A percentile compares a stretch with the other conserved stretches of the same genome.
These are phyloP conservation scores for Ballota nigra DNA, from an alignment of 257 asterid genomes.

Conservation along the genomic window DNA sequence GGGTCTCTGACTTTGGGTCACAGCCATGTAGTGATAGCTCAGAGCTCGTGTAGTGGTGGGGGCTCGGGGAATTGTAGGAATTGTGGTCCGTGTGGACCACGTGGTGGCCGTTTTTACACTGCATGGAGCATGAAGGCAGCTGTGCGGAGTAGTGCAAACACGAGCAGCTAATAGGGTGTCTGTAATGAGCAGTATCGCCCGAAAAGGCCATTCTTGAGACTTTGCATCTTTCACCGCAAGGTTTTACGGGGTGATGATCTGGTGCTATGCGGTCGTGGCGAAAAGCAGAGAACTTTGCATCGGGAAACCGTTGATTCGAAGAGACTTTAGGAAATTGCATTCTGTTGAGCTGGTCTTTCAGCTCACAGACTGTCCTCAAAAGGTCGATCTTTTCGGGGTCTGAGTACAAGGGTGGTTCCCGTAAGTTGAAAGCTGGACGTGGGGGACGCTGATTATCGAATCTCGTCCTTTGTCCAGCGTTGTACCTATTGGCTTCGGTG, in stretches of 20 bases:
- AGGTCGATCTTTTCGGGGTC: slow-evolving; percentile 60
- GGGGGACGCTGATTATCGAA: slow-evolving; percentile 33
- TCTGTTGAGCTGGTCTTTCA: slow-evolving; percentile 68
- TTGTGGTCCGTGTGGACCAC: slow-evolving; percentile 21
- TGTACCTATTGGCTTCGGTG: slow-evolving; percentile 31
- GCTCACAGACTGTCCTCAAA: slow-evolving; percentile 67
- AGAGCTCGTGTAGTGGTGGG: slow-evolving; percentile 48
- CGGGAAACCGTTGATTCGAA: slow-evolving; percentile 25
- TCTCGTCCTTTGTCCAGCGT: slow-evolving; percentile 32
- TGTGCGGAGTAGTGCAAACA: slow-evolving; percentile 54
- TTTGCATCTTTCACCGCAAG: slow-evolving; percentile 31
- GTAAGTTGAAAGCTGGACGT: slow-evolving; percentile 34
- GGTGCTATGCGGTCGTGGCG: slow-evolving; percentile 32
- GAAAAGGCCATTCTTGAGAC: slow-evolving; percentile 53
- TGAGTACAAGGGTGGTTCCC: slow-evolving; percentile 37
- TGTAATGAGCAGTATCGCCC: slow-evolving; percentile 52
- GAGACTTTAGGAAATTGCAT: slow-evolving; percentile 36
- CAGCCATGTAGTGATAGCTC: slow-evolving; percentile 41
- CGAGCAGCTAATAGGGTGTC: slow-evolving; percentile 44
- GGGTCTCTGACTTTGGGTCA: slow-evolving; percentile 38
- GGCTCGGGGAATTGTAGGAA: slow-evolving; percentile 43
- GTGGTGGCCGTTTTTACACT: slow-evolving; percentile 22
- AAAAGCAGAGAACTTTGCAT: slow-evolving; percentile 26
- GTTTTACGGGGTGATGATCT: slow-evolving; percentile 20
- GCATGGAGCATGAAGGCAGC: slow-evolving; percentile 39